Evolutionary conservation across 176 grass and related monocot species (phyloP).

Genomic region (Ensete ventricosum): DNA sequence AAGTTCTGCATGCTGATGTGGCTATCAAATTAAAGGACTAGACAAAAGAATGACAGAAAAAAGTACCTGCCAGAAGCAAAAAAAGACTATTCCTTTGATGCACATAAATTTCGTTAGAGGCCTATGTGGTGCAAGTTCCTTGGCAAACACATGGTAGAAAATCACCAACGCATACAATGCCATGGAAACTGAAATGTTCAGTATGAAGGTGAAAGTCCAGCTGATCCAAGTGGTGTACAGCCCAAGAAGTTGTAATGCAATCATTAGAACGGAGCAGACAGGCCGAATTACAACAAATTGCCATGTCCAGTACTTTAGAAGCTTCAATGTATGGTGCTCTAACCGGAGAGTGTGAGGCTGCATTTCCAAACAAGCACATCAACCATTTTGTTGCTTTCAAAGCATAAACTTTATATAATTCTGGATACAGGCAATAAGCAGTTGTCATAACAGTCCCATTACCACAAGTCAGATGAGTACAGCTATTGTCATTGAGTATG

Average conservation of each 20-base stretch:
- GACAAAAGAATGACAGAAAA: not conserved
- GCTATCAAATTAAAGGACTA: not conserved
- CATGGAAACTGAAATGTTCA: slow-evolving; percentile 94
- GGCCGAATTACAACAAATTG: slow-evolving; percentile 96
- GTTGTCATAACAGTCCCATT: not conserved
- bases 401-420: not conserved
- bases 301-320: slow-evolving; percentile 99
- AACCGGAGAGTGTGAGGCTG: slow-evolving; percentile 66
- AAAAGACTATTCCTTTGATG: slow-evolving; percentile 97
- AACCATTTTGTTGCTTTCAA: not conserved
- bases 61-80: slow-evolving; percentile 96
- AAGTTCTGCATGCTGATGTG: not conserved
- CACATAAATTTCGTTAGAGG: slow-evolving; percentile 92
- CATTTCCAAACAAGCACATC: slow-evolving; percentile 1
- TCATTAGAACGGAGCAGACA: slow-evolving; percentile 71
- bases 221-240: slow-evolving; percentile 70
- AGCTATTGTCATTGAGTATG: not conserved
- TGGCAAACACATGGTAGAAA: slow-evolving; percentile 94
- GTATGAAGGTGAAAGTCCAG: slow-evolving; percentile 84
- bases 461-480: not conserved
- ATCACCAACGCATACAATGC: slow-evolving; percentile 82
- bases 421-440: not conserved
- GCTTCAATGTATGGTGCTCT: slow-evolving; percentile 81
- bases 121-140: slow-evolving; percentile 91
- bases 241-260: slow-evolving; percentile 79